Conservation (phyloP, 2,329 filamentous ascomycete species). For the Colletotrichum sp. region DNA sequence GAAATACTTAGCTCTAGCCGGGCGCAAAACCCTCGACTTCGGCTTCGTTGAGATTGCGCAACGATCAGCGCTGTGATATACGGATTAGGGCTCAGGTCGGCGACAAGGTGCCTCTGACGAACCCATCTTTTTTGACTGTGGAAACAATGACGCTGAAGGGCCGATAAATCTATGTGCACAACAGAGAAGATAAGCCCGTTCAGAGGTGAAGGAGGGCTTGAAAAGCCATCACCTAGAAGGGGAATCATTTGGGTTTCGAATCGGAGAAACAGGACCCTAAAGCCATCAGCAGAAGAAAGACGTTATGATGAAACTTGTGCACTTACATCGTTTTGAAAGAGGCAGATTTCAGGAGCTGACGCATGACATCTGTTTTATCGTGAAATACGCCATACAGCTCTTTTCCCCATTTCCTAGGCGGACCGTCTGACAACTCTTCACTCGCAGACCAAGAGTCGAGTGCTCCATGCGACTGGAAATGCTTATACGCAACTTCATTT, state of each 20-base stretch:
- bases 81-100: background rate
- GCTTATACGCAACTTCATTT: background rate
- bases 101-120: background rate
- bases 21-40: background rate
- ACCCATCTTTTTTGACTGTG: background rate
- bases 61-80: background rate
- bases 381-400: background rate
- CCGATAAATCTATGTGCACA: background rate
- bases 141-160: background rate
- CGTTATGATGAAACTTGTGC: background rate
- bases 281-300: background rate
- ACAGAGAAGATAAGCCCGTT: background rate
- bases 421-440: background rate
- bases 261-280: background rate
- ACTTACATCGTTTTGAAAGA: background rate
- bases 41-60: background rate
- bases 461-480: background rate
- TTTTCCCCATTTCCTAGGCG: background rate
- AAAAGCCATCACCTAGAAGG: background rate
- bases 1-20: background rate
- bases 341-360: background rate
- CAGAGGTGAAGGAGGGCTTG: background rate
- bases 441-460: background rate
- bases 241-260: background rate
- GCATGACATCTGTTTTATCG: background rate